Evolutionary conservation across 441 rosid species (phyloP).

Genomic region (Biscutella laevigata): DNA sequence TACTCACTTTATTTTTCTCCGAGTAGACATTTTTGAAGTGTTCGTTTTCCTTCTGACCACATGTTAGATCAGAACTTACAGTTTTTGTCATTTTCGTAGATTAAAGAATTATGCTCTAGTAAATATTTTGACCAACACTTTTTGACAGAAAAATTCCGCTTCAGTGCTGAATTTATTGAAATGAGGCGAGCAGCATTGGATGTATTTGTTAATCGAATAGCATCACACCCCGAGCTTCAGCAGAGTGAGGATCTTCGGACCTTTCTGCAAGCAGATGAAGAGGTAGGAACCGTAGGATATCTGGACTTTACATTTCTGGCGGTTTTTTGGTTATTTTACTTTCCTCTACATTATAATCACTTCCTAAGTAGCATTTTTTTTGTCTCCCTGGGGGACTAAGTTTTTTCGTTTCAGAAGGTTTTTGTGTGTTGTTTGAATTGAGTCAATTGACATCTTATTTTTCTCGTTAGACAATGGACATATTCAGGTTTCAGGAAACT

Average conservation of each 20-base stretch:
- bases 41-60: too few species aligned
- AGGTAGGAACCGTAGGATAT: constrained; percentile 58
- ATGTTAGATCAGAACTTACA: too few species aligned
- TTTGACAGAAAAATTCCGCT: constrained; percentile 87
- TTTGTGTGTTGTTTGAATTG: background rate
- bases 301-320: background rate
- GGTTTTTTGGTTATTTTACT: background rate
- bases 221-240: constrained; percentile 76
- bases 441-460: constrained; percentile 23
- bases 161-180: constrained; percentile 97
- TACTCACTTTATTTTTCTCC: too few species aligned
- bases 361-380: constrained; percentile 1
- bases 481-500: constrained; percentile 74
- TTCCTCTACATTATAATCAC: background rate
- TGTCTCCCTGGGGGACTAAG: background rate
- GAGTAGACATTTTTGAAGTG: too few species aligned
- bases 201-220: constrained; percentile 82
- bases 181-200: constrained; percentile 92
- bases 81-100: too few species aligned
- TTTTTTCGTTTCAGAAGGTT: constrained; percentile 10
- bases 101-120: too few species aligned
- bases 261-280: constrained; percentile 96
- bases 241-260: constrained; percentile 95
- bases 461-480: constrained; percentile 79
- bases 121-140: too few species aligned